Evolutionary conservation across 169 alveolate genomes (phyloP), one percentile per base, ranked within the genome.

Genomic region (Plasmodium blacklocki): DNA sequence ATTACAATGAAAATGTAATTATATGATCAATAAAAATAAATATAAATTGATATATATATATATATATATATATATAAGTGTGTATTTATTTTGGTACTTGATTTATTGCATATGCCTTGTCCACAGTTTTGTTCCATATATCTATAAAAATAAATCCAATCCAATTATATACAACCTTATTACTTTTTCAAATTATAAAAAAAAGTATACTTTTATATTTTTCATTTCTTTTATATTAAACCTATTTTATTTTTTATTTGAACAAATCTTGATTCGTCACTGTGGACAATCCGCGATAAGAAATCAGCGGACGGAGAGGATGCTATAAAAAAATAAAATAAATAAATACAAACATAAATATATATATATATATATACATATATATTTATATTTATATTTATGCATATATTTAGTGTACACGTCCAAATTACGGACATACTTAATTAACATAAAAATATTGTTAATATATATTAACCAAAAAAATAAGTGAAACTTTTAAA

Each of bases 271-370:
- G 90, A 29, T 11, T 66, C 71, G 68, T 80, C 80, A n/a, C 90
- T 80, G 14, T 68, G 90, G 67, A 80, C 75, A 54, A 80, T 80
- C 15, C 83, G 47, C 49, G 90, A 80, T 39, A 80, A 43, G 47
- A 80, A 80, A 29, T 45, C 68, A 12, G 90, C 90, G 47, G 90
- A 80, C 9, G 90, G 90, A 60, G 90, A 80, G 9, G 90, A 80
- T n/a, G 90, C 90, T 80, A 45, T 19, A 3, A 66, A 54, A 54
- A 63, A 49, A n/a, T 12, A 2, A 14, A 50, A 70, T 66, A 67
- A 78, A 66, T 32, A 9, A 43, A 32, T 74, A 59, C n/a, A 8
- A 12, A 15, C 8, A 39, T 56, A 15, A 9, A 56, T 15, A 15
- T n/a, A 56, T 5, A 15, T 56, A 56, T 56, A 56, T 56, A 56